phyloP scores from a whole-genome alignment of 768 basidiomycete species.

The Piloderma croceum region DNA sequence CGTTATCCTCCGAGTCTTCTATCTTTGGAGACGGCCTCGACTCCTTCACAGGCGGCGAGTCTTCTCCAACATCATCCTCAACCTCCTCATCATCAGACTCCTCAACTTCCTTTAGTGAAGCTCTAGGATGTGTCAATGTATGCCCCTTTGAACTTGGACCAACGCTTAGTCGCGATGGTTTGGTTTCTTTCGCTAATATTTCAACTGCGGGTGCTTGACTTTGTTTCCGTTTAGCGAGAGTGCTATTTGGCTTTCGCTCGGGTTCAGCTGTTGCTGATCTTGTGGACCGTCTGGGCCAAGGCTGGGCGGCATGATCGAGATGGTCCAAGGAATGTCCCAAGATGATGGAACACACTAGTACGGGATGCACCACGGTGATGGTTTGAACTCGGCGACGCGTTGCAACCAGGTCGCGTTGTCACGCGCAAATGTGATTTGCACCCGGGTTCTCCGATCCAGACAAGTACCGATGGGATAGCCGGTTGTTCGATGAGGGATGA shows the following conservation, averaged over 20 bases:
- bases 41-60: slow-evolving; percentile 48
- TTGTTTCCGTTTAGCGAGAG: slow-evolving; percentile 55
- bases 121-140: too few relatives aligned
- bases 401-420: too few relatives aligned
- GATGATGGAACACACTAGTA: too few relatives aligned
- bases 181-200: slow-evolving; percentile 40
- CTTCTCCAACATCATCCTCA: slow-evolving; percentile 34
- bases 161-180: slow-evolving; percentile 28
- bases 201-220: slow-evolving; percentile 37
- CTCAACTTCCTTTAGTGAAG: slow-evolving; percentile 47
- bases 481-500: too few relatives aligned
- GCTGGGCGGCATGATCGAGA: slow-evolving; percentile 55
- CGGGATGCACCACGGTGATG: too few relatives aligned
- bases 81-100: slow-evolving; percentile 44
- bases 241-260: slow-evolving; percentile 21
- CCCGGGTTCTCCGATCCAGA: too few relatives aligned
- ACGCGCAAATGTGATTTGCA: too few relatives aligned
- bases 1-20: slow-evolving; percentile 26
- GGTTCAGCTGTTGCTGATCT: slow-evolving; percentile 48
- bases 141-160: slow-evolving; percentile 30
- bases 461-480: too few relatives aligned
- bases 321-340: too few relatives aligned
- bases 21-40: slow-evolving; percentile 44
- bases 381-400: too few relatives aligned
- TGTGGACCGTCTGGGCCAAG: too few relatives aligned